Conservation (phyloP, 495 filamentous ascomycete genomes). For the Aspergillus conjunctus region DNA sequence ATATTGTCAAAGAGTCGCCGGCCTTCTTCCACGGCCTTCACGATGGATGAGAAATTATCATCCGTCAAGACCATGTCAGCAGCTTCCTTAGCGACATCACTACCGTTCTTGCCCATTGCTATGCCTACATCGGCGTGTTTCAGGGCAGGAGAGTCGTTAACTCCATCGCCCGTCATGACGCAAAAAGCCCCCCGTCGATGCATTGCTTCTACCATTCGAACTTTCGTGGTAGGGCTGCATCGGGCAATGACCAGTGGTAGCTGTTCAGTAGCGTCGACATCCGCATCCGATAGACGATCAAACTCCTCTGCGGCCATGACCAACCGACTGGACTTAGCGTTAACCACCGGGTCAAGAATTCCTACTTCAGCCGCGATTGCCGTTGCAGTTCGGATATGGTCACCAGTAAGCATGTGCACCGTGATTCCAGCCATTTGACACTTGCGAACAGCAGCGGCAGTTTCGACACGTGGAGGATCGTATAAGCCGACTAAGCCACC, state of each 20-base stretch:
- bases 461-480: slow-evolving; percentile 70
- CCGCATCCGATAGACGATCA: slow-evolving; percentile 58
- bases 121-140: slow-evolving; percentile 81
- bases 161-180: slow-evolving; percentile 80
- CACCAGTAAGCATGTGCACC: slow-evolving; percentile 72
- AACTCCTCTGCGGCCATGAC: slow-evolving; percentile 68
- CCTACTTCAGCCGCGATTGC: slow-evolving; percentile 67
- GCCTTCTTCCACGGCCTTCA: slow-evolving; percentile 72
- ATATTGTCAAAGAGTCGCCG: slow-evolving; percentile 78
- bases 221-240: slow-evolving; percentile 69
- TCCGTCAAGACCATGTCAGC: slow-evolving; percentile 86
- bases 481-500: slow-evolving; percentile 65
- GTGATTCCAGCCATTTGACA: slow-evolving; percentile 66
- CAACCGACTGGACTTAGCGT: slow-evolving; percentile 50
- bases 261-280: slow-evolving; percentile 62
- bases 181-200: slow-evolving; percentile 65
- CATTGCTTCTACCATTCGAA: slow-evolving; percentile 70
- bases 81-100: slow-evolving; percentile 88
- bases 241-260: slow-evolving; percentile 70
- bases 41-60: slow-evolving; percentile 82
- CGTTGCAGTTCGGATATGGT: slow-evolving; percentile 62
- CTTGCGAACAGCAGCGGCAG: slow-evolving; percentile 49
- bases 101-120: slow-evolving; percentile 80
- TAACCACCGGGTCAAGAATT: slow-evolving; percentile 56
- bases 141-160: slow-evolving; percentile 82